Base-by-base conservation (phyloP, 2,329 filamentous ascomycete genomes). In the Fusarium dimerum region DNA sequence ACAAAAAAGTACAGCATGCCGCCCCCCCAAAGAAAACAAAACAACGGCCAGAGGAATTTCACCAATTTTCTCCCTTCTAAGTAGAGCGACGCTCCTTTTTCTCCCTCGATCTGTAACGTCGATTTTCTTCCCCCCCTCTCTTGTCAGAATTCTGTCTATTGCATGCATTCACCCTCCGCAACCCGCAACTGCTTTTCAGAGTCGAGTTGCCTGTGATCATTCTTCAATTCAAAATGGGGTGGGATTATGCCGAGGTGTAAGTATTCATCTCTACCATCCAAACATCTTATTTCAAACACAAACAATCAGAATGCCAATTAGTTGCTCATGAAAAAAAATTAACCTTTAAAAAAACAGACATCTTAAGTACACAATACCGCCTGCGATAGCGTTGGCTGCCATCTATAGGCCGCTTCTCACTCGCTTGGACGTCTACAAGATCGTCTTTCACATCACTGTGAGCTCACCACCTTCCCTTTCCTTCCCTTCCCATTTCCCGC, bases 221-320 rank as follows among this genome's bases (percentile, higher is more conserved):
- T 36, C 32, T 12, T 36, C 30, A 32, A n/a, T n/a, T 30, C 68
- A 70, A 18, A 47, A 63, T 49, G 61, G 61, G 57, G 13, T 59
- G 50, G 50, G 59, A 64, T 45, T 64, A 64, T 51, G 61, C 57
- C 29, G 42, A 57, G 43, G 61, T 64, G 61, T 64, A 61, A 34
- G 61, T 51, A 40, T 10, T 26, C 20, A 26, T 26, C 11, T 3
- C 8, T 2, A n/a, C 15, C 17, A 26, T 47, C 48, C 16, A 40
- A 26, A 26, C 7, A 26, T 26, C 20, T 26, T 26, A 26, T 26
- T 7, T 26, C 20, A 7, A 26, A 26, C 20, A 26, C 20, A 26
- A 26, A 26, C 7, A 7, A 5, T 26, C 20, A 40, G n/a, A 15
- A 17, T 18, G 6, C 9, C 12, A 20, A 32, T 45, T 3, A 36